These are phyloP conservation scores for Diaporthe amygdali DNA, from an alignment of 2,329 filamentous ascomycete species.

Conservation along the genomic window DNA sequence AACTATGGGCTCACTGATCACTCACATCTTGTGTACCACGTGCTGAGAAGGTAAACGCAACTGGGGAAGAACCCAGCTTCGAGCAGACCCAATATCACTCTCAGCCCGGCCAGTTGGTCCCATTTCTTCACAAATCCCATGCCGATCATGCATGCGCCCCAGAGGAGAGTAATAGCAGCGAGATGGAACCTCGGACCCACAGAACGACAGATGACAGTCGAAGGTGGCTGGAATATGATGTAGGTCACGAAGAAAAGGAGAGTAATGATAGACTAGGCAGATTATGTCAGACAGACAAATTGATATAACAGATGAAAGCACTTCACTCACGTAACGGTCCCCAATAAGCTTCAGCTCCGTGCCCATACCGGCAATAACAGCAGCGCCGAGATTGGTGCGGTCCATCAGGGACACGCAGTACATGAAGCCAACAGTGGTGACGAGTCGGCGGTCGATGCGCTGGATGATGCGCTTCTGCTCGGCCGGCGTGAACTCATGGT, in stretches of 20 bases:
- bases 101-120: slow-evolving; percentile 56
- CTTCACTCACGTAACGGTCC: slow-evolving; percentile 48
- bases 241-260: slow-evolving; percentile 79
- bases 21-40: slow-evolving; percentile 73
- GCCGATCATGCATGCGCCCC: slow-evolving; percentile 67
- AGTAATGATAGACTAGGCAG: slow-evolving; percentile 18
- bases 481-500: slow-evolving; percentile 57
- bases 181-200: slow-evolving; percentile 67
- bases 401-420: slow-evolving; percentile 83
- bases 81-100: slow-evolving; percentile 66
- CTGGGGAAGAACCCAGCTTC: slow-evolving; percentile 77
- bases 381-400: slow-evolving; percentile 75
- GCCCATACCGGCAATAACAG: slow-evolving; percentile 71
- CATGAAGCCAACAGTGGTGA: slow-evolving; percentile 66
- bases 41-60: slow-evolving; percentile 74
- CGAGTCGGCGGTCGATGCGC: slow-evolving; percentile 70
- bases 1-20: neutral
- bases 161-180: slow-evolving; percentile 57
- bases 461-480: slow-evolving; percentile 73
- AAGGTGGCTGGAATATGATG: slow-evolving; percentile 73
- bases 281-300: neutral
- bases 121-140: slow-evolving; percentile 67
- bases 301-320: too few species aligned
- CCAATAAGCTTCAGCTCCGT: slow-evolving; percentile 51
- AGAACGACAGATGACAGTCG: slow-evolving; percentile 71